Evolutionary conservation across 192 early-diverging fungal species (phyloP).

Genomic region (Entomortierella lignicola): DNA sequence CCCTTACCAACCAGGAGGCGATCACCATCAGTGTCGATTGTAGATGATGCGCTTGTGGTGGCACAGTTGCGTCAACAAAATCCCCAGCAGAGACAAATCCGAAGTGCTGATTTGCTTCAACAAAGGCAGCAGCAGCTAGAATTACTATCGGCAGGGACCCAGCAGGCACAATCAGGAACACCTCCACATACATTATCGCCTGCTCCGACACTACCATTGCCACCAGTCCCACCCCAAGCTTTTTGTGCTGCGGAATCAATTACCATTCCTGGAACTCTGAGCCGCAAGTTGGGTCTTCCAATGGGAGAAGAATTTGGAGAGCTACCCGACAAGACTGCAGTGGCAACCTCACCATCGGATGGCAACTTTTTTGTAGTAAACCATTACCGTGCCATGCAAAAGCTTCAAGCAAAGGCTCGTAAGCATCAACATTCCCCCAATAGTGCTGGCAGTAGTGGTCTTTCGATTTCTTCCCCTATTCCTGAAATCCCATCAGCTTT

Average conservation of each 20-base stretch:
- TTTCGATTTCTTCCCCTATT: not conserved
- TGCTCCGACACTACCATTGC: too few relatives aligned
- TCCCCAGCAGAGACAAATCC: not conserved
- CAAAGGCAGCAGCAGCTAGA: not conserved
- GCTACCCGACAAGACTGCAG: constrained; percentile 18
- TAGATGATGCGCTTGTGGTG: constrained; percentile 28
- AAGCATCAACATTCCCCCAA: constrained; percentile 10
- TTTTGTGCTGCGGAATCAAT: not conserved
- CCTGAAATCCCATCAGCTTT: not conserved
- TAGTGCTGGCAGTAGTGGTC: not conserved
- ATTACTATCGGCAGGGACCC: not conserved
- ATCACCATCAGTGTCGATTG: constrained; percentile 38
- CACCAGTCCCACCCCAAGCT: not conserved
- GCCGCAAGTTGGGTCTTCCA: constrained; percentile 29
- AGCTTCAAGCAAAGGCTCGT: constrained; percentile 16
- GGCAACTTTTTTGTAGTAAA: constrained; percentile 47
- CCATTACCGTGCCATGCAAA: constrained; percentile 49
- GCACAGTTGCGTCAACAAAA: constrained; percentile 7
- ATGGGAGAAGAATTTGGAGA: constrained; percentile 27
- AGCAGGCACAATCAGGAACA: not conserved
- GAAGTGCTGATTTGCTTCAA: constrained; percentile 3
- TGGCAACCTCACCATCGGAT: constrained; percentile 20
- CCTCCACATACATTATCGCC: not conserved
- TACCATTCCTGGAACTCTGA: constrained; percentile 6
- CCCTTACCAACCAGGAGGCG: constrained; percentile 3